phyloP scores from a whole-genome alignment of 768 basidiomycete species.

The Hypholoma fasciculare region DNA sequence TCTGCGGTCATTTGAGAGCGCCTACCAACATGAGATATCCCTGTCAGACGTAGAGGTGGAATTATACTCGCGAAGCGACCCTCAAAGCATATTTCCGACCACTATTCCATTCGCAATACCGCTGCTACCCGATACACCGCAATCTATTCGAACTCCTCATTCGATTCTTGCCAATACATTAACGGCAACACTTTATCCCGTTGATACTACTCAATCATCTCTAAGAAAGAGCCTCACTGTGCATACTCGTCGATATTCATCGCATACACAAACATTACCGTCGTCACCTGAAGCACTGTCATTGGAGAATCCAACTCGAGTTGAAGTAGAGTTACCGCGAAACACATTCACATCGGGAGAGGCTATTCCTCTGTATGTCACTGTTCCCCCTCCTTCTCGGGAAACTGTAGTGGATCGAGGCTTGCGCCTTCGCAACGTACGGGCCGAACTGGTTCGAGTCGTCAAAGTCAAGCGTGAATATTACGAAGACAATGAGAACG shows the following conservation, averaged over 20 bases:
- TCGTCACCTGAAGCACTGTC: slow-evolving; percentile 59
- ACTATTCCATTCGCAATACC: slow-evolving; percentile 83
- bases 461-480: slow-evolving; percentile 54
- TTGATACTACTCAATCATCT: slow-evolving; percentile 36
- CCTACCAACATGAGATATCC: slow-evolving; percentile 63
- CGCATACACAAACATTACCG: slow-evolving; percentile 57
- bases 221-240: slow-evolving; percentile 57
- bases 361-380: slow-evolving; percentile 75
- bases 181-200: slow-evolving; percentile 63
- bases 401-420: slow-evolving; percentile 70
- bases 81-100: slow-evolving; percentile 48
- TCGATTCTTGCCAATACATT: slow-evolving; percentile 74
- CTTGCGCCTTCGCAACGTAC: slow-evolving; percentile 76
- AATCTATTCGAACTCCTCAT: slow-evolving; percentile 74
- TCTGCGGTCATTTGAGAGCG: slow-evolving; percentile 66
- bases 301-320: slow-evolving; percentile 61
- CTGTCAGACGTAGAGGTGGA: slow-evolving; percentile 58
- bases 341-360: slow-evolving; percentile 73
- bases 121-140: slow-evolving; percentile 76
- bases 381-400: slow-evolving; percentile 72
- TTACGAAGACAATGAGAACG: slow-evolving; percentile 38
- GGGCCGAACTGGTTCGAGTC: slow-evolving; percentile 72
- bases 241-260: slow-evolving; percentile 73
- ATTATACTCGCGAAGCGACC: slow-evolving; percentile 46
- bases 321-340: slow-evolving; percentile 72